Percentiles rank a stretch among this genome's conserved stretches.
These are phyloP conservation scores for Carallia brachiata DNA, from an alignment of 345 rosid genomes.

Conservation along the genomic window DNA sequence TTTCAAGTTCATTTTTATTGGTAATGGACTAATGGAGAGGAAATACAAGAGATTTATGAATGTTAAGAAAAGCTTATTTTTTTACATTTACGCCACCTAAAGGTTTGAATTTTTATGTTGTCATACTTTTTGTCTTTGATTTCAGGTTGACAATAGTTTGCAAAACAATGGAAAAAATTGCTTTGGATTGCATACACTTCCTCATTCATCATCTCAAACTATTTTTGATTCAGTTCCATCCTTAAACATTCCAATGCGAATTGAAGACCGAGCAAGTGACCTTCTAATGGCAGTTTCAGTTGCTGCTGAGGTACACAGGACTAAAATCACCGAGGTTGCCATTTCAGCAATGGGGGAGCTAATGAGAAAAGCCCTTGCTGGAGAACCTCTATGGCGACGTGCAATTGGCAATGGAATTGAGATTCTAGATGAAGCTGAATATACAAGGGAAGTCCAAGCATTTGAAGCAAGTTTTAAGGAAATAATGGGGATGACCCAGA, in stretches of 20 bases:
- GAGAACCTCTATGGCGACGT: constrained; percentile 36
- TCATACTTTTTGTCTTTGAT: background rate
- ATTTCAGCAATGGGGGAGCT: constrained; percentile 34
- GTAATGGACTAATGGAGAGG: too few relatives aligned
- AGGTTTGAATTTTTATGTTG: background rate
- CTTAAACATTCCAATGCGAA: background rate
- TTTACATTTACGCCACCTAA: too few relatives aligned
- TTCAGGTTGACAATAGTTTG: background rate
- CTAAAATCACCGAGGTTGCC: constrained; percentile 24
- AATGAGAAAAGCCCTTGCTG: constrained; percentile 17
- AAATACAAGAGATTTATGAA: too few relatives aligned
- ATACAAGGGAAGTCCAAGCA: constrained; percentile 19
- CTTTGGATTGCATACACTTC: background rate
- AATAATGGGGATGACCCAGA: constrained; percentile 30
- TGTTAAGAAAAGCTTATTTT: too few relatives aligned
- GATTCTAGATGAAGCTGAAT: constrained; percentile 30
- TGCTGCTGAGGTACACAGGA: constrained; percentile 24
- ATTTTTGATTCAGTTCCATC: constrained; percentile 19
- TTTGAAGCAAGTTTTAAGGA: constrained; percentile 24
- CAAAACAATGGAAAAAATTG: background rate
- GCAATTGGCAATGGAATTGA: constrained; percentile 3
- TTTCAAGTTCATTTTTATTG: too few relatives aligned
- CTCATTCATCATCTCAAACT: constrained; percentile 15
- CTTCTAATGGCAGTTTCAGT: constrained; percentile 41
- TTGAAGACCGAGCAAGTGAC: constrained; percentile 28